A percentile compares a stretch with the other conserved stretches of the same genome.
phyloP scores from a whole-genome alignment of 2,329 filamentous ascomycete genomes.

The Neocatenulostroma microsporum region DNA sequence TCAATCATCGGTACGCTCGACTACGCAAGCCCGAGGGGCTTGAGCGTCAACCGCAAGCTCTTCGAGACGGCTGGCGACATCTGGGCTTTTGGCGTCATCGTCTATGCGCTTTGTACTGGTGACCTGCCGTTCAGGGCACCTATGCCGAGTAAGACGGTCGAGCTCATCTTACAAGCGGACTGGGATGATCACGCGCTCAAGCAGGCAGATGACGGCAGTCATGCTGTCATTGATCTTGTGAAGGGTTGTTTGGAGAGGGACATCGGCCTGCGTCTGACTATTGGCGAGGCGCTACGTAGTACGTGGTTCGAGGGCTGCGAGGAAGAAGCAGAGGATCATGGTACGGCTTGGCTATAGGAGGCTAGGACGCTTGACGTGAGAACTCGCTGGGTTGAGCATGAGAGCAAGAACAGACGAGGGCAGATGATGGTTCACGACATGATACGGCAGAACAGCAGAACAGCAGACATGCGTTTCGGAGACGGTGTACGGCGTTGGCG shows the following conservation, averaged over 20 bases:
- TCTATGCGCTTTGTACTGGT: slow-evolving; percentile 54
- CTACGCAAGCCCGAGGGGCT: slow-evolving; percentile 44
- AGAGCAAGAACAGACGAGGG: too few species aligned
- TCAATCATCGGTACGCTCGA: slow-evolving; percentile 53
- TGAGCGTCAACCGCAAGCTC: slow-evolving; percentile 37
- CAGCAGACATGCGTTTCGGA: too few species aligned
- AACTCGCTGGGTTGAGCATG: too few species aligned
- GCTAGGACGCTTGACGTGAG: too few species aligned
- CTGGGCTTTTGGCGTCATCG: slow-evolving; percentile 59
- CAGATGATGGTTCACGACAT: too few species aligned
- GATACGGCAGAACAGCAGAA: too few species aligned
- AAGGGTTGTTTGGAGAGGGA: slow-evolving; percentile 54
- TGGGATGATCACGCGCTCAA: slow-evolving; percentile 50
- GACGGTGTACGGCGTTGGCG: too few species aligned
- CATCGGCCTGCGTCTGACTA: slow-evolving; percentile 47
- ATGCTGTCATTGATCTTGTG: slow-evolving; percentile 49
- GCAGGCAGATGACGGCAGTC: slow-evolving; percentile 34
- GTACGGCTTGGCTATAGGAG: too few species aligned
- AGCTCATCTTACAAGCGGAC: slow-evolving; percentile 52
- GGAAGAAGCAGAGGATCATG: neutral
- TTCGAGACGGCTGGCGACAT: slow-evolving; percentile 54
- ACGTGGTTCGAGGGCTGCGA: slow-evolving; percentile 43
- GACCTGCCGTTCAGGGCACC: slow-evolving; percentile 55
- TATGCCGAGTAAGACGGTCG: slow-evolving; percentile 51
- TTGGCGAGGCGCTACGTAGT: slow-evolving; percentile 49